phyloP scores from a whole-genome alignment of 1,139 yeast genomes.

The Blastobotrys niveus region DNA sequence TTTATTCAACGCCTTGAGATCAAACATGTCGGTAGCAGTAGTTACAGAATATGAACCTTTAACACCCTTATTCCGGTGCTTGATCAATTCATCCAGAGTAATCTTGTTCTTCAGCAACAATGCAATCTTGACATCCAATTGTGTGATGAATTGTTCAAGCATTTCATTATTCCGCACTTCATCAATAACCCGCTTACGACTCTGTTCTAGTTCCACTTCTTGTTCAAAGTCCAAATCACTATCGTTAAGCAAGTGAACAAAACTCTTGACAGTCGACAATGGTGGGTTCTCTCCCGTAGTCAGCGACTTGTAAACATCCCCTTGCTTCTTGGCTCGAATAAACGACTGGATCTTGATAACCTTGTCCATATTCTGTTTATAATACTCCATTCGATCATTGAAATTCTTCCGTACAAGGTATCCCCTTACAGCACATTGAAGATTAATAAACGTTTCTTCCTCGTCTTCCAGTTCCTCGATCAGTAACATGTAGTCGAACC shows the following conservation, averaged over 20 bases:
- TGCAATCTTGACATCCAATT: slow-evolving; percentile 76
- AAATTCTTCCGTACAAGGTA: slow-evolving; percentile 37
- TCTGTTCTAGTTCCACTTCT: slow-evolving; percentile 62
- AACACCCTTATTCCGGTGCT: slow-evolving; percentile 45
- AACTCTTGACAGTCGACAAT: slow-evolving; percentile 65
- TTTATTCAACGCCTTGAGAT: slow-evolving; percentile 39
- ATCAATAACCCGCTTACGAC: slow-evolving; percentile 61
- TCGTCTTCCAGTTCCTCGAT: slow-evolving; percentile 51
- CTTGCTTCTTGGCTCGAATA: slow-evolving; percentile 62
- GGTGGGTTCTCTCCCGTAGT: slow-evolving; percentile 72
- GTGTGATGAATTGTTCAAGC: slow-evolving; percentile 68
- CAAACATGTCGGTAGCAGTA: slow-evolving; percentile 32
- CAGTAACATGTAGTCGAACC: slow-evolving; percentile 47
- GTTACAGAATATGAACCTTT: slow-evolving; percentile 23
- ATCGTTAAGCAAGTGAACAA: slow-evolving; percentile 71
- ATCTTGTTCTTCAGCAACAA: slow-evolving; percentile 73
- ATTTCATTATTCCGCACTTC: slow-evolving; percentile 60
- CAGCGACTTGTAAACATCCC: slow-evolving; percentile 67
- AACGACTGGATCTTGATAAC: slow-evolving; percentile 70
- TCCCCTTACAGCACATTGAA: slow-evolving; percentile 54
- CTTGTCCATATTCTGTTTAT: slow-evolving; percentile 47
- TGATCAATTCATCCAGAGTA: slow-evolving; percentile 65
- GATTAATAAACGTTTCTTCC: slow-evolving; percentile 36
- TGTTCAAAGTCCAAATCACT: slow-evolving; percentile 69
- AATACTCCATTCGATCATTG: slow-evolving; percentile 45